Evolutionary conservation across 257 asterid genomes (phyloP).

Genomic region (Perilla frutescens): DNA sequence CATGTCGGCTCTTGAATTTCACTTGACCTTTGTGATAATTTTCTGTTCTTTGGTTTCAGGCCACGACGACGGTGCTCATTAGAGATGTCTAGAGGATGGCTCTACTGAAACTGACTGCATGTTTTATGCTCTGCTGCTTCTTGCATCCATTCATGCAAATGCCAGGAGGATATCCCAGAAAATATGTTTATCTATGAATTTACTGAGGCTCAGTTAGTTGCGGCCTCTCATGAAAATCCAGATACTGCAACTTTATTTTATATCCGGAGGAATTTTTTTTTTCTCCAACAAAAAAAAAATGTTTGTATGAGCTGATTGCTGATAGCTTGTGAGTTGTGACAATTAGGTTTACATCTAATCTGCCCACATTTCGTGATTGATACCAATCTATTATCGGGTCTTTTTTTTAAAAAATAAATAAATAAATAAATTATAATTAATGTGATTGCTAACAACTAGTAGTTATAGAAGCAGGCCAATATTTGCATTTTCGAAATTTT

Average conservation of each 20-base stretch:
- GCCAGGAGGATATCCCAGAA: not conserved
- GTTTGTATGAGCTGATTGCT: not conserved
- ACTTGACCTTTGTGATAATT: not conserved
- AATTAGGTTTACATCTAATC: not conserved
- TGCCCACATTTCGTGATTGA: not conserved
- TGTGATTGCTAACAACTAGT: conserved; percentile 10
- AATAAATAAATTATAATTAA: not conserved
- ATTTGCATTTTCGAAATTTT: not conserved
- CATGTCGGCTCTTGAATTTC: conserved; percentile 12
- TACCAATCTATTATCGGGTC: not conserved
- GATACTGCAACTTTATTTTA: conserved; percentile 26
- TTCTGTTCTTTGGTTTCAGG: conserved; percentile 27
- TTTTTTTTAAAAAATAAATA: no score
- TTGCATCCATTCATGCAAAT: conserved; percentile 5
- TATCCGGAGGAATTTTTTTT: not conserved
- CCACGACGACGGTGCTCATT: not conserved
- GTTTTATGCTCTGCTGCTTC: not conserved
- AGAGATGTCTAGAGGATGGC: not conserved
- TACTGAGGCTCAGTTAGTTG: conserved; percentile 12
- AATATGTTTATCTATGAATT: not conserved
- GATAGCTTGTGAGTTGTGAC: no score
- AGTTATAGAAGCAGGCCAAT: not conserved
- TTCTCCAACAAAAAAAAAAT: not conserved
- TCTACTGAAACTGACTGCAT: not conserved
- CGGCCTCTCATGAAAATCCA: conserved; percentile 3